These are phyloP conservation scores for Hirschfeldia incana DNA, from an alignment of 345 rosid species.

Conservation along the genomic window DNA sequence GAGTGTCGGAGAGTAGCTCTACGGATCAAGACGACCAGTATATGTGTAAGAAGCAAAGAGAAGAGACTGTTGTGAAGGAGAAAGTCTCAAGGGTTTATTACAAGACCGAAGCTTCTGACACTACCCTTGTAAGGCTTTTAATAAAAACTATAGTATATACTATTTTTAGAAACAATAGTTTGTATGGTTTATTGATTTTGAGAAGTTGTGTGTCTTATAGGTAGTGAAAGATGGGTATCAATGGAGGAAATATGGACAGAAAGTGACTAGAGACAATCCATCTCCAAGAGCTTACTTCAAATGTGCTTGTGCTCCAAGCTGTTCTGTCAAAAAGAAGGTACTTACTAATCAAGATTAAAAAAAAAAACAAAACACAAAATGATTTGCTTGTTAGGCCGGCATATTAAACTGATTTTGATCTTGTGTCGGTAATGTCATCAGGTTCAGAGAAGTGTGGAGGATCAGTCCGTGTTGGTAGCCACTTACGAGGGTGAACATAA, in stretches of 20 bases:
- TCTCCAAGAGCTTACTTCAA: conserved; percentile 98
- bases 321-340: conserved; percentile 98
- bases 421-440: conserved; percentile 35
- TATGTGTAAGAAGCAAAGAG: conserved; percentile 67
- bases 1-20: conserved; percentile 84
- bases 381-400: not conserved
- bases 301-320: conserved; percentile 93
- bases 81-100: conserved; percentile 61
- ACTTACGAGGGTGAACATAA: conserved; percentile 98
- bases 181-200: conserved; percentile 20
- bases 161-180: not conserved
- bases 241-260: conserved; percentile 99
- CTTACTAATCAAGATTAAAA: not conserved
- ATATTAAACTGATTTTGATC: not conserved
- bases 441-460: conserved; percentile 95
- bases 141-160: not conserved
- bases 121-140: conserved; percentile 66
- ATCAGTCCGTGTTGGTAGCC: conserved; percentile 82
- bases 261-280: conserved; percentile 97
- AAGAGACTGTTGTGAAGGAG: conserved; percentile 66
- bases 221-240: conserved; percentile 97
- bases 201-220: conserved; percentile 40
- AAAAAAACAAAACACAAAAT: no score
- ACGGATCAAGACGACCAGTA: conserved; percentile 78
- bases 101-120: conserved; percentile 72